phyloP scores from a whole-genome alignment of 495 filamentous ascomycete genomes.

The Polyplosphaeria fusca region DNA sequence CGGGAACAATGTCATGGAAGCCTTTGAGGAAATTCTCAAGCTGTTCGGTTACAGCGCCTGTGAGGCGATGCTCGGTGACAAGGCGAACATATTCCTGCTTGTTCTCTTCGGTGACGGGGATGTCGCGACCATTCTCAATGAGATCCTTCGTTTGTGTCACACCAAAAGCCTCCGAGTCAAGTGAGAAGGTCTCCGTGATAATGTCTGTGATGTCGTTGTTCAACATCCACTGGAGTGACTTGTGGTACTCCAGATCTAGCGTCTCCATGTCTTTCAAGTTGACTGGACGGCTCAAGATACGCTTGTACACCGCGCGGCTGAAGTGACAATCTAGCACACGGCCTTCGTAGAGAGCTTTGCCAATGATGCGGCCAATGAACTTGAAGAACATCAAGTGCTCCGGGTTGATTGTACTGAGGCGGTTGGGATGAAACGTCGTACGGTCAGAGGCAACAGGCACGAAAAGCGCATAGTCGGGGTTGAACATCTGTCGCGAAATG shows the following conservation, averaged over 20 bases:
- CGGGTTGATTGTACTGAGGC: conserved; percentile 84
- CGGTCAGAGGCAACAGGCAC: conserved; percentile 95
- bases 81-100: conserved; percentile 95
- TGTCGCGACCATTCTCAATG: conserved; percentile 79
- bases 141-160: conserved; percentile 84
- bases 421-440: conserved; percentile 98
- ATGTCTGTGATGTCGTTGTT: conserved; percentile 99
- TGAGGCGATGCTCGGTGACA: conserved; percentile 89
- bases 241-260: conserved; percentile 97
- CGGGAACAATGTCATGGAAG: conserved; percentile 97
- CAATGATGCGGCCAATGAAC: conserved; percentile 97
- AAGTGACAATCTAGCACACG: conserved; percentile 98
- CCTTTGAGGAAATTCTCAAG: conserved; percentile 93
- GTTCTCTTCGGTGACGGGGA: conserved; percentile 94
- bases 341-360: conserved; percentile 95
- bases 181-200: conserved; percentile 94
- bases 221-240: conserved; percentile 98
- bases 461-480: conserved; percentile 95
- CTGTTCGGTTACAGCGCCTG: conserved; percentile 87
- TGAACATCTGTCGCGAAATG: conserved; percentile 96
- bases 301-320: conserved; percentile 96
- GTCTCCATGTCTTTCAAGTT: conserved; percentile 99
- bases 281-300: conserved; percentile 87
- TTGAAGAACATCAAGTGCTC: conserved; percentile 99
- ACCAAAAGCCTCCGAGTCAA: conserved; percentile 90